These are phyloP conservation scores for Boechera stricta DNA, from an alignment of 345 rosid genomes.

Conservation along the genomic window DNA sequence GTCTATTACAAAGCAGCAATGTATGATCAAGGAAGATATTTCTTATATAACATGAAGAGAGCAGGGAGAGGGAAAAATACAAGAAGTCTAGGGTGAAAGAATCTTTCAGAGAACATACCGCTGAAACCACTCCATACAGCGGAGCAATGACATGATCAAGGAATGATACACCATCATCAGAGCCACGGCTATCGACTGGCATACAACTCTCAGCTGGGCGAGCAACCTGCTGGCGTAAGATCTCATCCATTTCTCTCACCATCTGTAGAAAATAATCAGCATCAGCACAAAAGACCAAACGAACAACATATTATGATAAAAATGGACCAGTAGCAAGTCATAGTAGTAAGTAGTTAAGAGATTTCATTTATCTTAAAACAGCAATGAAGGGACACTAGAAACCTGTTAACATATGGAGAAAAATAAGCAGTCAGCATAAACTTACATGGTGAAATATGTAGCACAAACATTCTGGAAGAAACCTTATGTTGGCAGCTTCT, in stretches of 20 bases:
- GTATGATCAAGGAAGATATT: slow-evolving; percentile 22
- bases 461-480: slow-evolving; percentile 93
- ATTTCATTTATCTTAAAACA: slow-evolving; percentile 15
- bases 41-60: slow-evolving; percentile 15
- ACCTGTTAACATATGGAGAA: slow-evolving; percentile 19
- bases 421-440: slow-evolving; percentile 28
- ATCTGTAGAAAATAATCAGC: slow-evolving; percentile 56
- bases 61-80: slow-evolving; percentile 10
- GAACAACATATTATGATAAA: not conserved
- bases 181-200: slow-evolving; percentile 64
- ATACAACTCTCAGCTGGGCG: slow-evolving; percentile 83
- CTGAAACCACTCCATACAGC: slow-evolving; percentile 78
- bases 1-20: slow-evolving; percentile 26
- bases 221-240: slow-evolving; percentile 71
- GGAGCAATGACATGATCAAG: slow-evolving; percentile 86
- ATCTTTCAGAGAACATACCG: slow-evolving; percentile 59
- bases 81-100: slow-evolving; percentile 11
- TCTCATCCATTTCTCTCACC: slow-evolving; percentile 95
- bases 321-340: slow-evolving; percentile 13
- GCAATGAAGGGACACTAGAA: slow-evolving; percentile 10
- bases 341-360: slow-evolving; percentile 11
- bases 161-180: slow-evolving; percentile 70
- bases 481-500: slow-evolving; percentile 85
- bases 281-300: slow-evolving; percentile 15
- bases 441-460: slow-evolving; percentile 97